Conservation (phyloP, 805 yeast species). For the Candida chilensis region DNA sequence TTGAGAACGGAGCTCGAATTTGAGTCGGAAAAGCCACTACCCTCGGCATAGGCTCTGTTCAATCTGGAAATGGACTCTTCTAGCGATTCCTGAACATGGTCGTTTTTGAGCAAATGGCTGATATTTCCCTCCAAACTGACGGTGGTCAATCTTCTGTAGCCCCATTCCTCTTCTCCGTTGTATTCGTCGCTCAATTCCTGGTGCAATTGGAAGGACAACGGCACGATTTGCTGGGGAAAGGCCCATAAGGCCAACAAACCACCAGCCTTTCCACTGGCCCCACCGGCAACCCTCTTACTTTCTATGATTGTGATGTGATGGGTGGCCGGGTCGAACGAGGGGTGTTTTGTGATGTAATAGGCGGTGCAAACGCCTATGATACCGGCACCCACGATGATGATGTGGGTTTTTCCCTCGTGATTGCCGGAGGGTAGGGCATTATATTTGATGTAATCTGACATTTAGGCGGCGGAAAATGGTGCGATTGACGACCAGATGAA, state of each 20-base stretch:
- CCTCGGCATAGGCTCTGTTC: too few relatives aligned
- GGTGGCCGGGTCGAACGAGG: conserved; percentile 60
- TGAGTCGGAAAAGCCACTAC: too few relatives aligned
- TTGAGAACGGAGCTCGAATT: too few relatives aligned
- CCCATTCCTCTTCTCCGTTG: conserved; percentile 87
- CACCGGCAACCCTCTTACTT: conserved; percentile 90
- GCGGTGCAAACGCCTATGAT: conserved; percentile 95
- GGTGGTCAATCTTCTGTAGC: conserved; percentile 81
- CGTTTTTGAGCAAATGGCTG: too few relatives aligned
- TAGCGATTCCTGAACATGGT: too few relatives aligned
- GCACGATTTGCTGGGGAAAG: conserved; percentile 90
- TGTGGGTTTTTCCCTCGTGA: conserved; percentile 60
- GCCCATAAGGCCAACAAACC: conserved; percentile 95
- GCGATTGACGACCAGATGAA: background rate
- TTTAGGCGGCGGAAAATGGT: conserved; percentile 4
- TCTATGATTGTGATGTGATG: conserved; percentile 83
- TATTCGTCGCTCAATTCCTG: conserved; percentile 71
- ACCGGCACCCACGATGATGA: conserved; percentile 88
- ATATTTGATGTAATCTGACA: conserved; percentile 21
- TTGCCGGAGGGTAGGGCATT: conserved; percentile 34
- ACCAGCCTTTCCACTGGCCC: conserved; percentile 97
- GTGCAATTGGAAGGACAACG: conserved; percentile 78
- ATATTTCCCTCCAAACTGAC: conserved; percentile 83
- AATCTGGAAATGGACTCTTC: too few relatives aligned
- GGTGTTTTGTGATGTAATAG: conserved; percentile 77